Evolutionary conservation across 768 basidiomycete genomes (phyloP), one percentile per base, ranked within the genome.

Genomic region (Psilocybe cyanescens): DNA sequence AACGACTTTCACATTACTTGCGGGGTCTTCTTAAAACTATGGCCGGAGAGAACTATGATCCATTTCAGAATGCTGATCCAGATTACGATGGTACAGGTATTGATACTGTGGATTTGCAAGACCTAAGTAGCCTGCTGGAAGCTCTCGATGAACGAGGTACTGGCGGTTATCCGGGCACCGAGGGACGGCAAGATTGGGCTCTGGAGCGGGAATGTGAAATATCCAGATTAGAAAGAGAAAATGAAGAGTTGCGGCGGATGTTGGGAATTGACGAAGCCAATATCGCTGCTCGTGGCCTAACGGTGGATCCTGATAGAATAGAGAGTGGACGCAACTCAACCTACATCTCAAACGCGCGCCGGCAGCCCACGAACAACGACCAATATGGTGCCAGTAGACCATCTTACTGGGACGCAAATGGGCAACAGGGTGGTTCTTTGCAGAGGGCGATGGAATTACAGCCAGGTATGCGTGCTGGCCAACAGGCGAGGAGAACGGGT

Each of bases 181-280:
- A 81, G 53, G 78, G 77, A 3, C 74, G 85, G 24, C 78, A 81
- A 45, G 95, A 99, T 74, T 98, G 97, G 93, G 89, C 92, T 2
- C 65, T 89, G 60, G 92, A 94, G 72, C 84, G 97, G 62, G 97
- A 99, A 72, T 76, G 78, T 63, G 97, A 99, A 77, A 93, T 99
- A 55, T 69, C 82, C 8, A 83, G 95, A 52, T 76, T 99, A 46
- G 89, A 90, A 72, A 78, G 77, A 53, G 97, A 99, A 77, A 99
- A 99, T 70, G 83, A 85, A 47, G 82, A 86, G 58, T 77, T 99
- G 53, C 81, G 97, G 53, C 81, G 81, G 68, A 72, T 91, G 74
- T 77, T 99, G 49, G 87, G 85, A 16, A 94, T 99, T 62, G 90
- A 92, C 73, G 73, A 79, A 37, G 81, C 74, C 28, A 81, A 77